These are phyloP conservation scores for Populus trichocarpa DNA, from an alignment of 441 rosid species.

Conservation along the genomic window DNA sequence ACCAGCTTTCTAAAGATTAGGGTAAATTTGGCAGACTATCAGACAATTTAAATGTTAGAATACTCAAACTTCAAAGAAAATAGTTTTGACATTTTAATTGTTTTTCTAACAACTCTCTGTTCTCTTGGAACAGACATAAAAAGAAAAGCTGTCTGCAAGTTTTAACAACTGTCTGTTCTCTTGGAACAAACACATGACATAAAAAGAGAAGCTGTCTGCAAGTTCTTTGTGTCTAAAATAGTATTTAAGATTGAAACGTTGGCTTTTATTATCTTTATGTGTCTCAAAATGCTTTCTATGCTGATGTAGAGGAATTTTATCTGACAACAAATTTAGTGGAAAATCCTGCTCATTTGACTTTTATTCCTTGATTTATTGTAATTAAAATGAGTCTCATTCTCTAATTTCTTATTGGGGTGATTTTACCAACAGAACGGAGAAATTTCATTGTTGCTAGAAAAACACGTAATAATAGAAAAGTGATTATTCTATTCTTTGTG, in stretches of 20 bases:
- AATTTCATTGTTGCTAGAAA: not conserved
- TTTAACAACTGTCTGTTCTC: not conserved
- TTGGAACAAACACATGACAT: not conserved
- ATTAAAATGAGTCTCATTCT: not conserved
- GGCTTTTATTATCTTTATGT: not conserved
- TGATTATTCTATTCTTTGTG: not conserved
- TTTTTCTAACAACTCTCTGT: not conserved
- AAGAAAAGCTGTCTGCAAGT: not conserved
- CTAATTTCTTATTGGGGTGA: not conserved
- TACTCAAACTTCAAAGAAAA: not conserved
- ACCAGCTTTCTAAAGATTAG: not conserved
- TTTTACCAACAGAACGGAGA: not conserved
- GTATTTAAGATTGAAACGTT: not conserved
- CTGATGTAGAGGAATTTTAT: not conserved
- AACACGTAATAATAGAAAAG: not conserved
- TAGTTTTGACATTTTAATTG: not conserved
- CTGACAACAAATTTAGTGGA: not conserved
- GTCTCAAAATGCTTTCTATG: not conserved
- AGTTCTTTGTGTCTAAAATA: not conserved
- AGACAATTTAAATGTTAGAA: not conserved
- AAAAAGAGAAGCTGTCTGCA: not conserved
- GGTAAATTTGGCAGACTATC: not conserved
- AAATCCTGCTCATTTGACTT: not conserved
- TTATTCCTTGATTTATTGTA: not conserved
- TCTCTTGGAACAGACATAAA: not conserved